Percentiles rank a stretch among this genome's conserved stretches.
These are phyloP conservation scores for Saccharomycopsis lassenensis DNA, from an alignment of 805 yeast species.

Conservation along the genomic window DNA sequence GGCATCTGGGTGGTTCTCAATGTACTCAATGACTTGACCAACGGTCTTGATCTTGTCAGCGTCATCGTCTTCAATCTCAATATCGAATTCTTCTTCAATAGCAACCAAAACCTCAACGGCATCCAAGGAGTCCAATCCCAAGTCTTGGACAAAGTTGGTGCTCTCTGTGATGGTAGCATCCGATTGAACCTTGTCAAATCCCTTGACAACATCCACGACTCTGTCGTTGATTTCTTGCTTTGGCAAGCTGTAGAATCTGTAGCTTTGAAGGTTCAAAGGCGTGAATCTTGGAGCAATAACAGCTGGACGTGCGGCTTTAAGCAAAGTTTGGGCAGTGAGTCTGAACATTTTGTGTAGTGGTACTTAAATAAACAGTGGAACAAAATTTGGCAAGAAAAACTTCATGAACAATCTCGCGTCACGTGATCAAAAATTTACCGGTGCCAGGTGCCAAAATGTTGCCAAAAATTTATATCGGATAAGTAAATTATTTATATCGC, in stretches of 20 bases:
- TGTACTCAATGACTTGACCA: conserved; percentile 75
- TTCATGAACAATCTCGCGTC: too few species aligned
- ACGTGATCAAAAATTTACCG: too few species aligned
- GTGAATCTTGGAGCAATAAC: conserved; percentile 1
- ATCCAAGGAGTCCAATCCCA: conserved; percentile 63
- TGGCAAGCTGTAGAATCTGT: conserved; percentile 12
- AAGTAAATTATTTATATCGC: too few species aligned
- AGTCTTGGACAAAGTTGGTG: conserved; percentile 50
- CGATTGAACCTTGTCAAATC: conserved; percentile 43
- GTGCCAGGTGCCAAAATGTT: too few species aligned
- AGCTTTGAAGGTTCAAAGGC: conserved; percentile 3
- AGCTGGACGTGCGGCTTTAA: conserved; percentile 4
- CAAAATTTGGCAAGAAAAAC: too few species aligned
- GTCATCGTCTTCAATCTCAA: conserved; percentile 67
- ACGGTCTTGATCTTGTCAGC: conserved; percentile 83
- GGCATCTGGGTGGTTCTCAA: conserved; percentile 46
- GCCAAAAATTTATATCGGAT: too few species aligned
- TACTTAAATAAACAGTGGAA: too few species aligned
- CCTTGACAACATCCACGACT: conserved; percentile 51
- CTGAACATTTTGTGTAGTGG: conserved; percentile 11
- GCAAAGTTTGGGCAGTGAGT: conserved; percentile 8
- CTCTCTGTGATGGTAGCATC: conserved; percentile 23
- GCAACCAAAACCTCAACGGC: conserved; percentile 66
- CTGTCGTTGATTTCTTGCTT: conserved; percentile 27
- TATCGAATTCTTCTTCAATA: conserved; percentile 54